A percentile compares a stretch with the other conserved stretches of the same genome.
phyloP scores from a whole-genome alignment of 306 rosid species.

The Gastrolobium bilobum region DNA sequence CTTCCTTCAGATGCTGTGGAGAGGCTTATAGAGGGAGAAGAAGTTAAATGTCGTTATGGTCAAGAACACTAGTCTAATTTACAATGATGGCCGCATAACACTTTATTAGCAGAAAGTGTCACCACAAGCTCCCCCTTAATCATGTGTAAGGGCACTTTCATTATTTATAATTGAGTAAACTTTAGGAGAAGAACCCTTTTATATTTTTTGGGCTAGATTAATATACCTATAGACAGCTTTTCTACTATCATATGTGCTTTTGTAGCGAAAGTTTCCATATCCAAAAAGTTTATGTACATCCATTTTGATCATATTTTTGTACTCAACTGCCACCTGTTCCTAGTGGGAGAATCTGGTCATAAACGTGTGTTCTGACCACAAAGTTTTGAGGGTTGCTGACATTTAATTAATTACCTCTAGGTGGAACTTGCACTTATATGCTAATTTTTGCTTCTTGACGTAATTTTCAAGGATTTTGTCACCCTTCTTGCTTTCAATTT shows the following conservation, averaged over 20 bases:
- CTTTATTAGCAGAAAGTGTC: conserved; percentile 5
- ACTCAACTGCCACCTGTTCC: conserved; percentile 8
- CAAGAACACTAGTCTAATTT: conserved; percentile 51
- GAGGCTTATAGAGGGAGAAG: conserved; percentile 82
- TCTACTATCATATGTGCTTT: background rate
- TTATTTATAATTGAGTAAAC: conserved; percentile 30
- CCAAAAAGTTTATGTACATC: conserved; percentile 20
- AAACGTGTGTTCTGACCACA: conserved; percentile 3
- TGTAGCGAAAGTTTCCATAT: conserved; percentile 39
- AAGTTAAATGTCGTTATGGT: conserved; percentile 72
- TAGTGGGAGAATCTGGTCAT: conserved; percentile 15
- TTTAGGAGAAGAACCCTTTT: background rate
- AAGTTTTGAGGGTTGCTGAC: background rate
- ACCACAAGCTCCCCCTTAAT: conserved; percentile 20
- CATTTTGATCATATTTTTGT: conserved; percentile 31
- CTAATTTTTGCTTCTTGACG: background rate
- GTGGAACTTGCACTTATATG: background rate
- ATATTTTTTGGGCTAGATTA: background rate
- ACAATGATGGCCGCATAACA: conserved; percentile 14
- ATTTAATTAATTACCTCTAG: background rate
- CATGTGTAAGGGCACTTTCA: conserved; percentile 28
- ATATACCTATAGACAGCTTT: conserved; percentile 6
- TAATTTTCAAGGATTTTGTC: background rate
- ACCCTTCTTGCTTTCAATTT: background rate
- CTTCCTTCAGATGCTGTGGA: conserved; percentile 84